Conservation (phyloP, 176 grass and related monocot species). For the Saccharum officinarum region DNA sequence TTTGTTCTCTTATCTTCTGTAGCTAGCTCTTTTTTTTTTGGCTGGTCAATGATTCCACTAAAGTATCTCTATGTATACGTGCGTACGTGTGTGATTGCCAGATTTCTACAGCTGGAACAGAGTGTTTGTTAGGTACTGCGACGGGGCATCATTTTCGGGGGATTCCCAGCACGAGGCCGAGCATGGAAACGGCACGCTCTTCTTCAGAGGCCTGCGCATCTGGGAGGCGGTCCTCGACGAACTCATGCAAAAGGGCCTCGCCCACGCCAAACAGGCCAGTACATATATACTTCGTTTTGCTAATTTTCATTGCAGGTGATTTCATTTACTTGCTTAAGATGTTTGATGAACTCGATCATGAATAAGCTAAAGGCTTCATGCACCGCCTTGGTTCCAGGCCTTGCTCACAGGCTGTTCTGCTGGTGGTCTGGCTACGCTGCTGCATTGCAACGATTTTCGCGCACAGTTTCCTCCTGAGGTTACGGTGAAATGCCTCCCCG, state of each 20-base stretch:
- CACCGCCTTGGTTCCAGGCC: constrained; percentile 39
- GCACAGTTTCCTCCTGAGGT: constrained; percentile 35
- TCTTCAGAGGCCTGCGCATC: constrained; percentile 70
- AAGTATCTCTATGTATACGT: too few species aligned
- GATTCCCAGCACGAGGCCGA: constrained; percentile 33
- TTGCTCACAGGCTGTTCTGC: constrained; percentile 80
- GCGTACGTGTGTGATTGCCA: neutral
- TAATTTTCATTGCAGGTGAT: too few species aligned
- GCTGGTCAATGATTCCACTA: too few species aligned
- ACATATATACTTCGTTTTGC: neutral
- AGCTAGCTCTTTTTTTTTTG: too few species aligned
- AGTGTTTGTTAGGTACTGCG: constrained; percentile 67
- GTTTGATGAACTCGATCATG: neutral
- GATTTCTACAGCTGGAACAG: constrained; percentile 90
- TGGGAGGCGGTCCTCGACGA: constrained; percentile 63
- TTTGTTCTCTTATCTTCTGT: too few species aligned
- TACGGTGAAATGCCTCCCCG: constrained; percentile 69
- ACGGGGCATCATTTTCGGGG: constrained; percentile 73
- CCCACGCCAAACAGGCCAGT: constrained; percentile 50
- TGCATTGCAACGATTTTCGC: constrained; percentile 72
- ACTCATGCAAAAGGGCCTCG: constrained; percentile 62
- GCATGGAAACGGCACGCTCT: constrained; percentile 43
- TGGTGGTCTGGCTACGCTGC: constrained; percentile 69
- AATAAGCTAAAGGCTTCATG: neutral
- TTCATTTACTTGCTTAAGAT: neutral